Base-by-base conservation (phyloP, 2,329 filamentous ascomycete species). In the Alternaria brassicae region DNA sequence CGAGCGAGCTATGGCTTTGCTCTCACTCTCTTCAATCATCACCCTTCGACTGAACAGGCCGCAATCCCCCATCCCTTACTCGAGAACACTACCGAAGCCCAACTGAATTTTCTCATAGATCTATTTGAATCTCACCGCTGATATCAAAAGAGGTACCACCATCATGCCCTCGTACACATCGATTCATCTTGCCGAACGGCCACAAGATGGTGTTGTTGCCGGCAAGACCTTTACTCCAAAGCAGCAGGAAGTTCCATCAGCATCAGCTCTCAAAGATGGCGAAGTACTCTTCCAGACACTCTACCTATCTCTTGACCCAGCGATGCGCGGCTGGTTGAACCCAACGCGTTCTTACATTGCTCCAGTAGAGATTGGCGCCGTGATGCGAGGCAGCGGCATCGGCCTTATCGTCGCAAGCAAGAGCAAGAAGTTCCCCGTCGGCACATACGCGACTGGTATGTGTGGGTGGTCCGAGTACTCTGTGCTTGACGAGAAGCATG, bases 321-420 rank as follows among this genome's bases (percentile, higher is more conserved):
- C 89, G n/a, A 91, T 91, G 89, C 85, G 90, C 68, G 86, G 86
- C 58, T 91, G 88, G 88, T 77, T 92, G 19, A 89, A 85, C 44
- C 57, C 67, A 15, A 70, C 79, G 36, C 80, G 85, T 28, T 86
- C 89, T 1, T 92, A 92, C 76, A 73, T 91, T 2, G 87, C 89
- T 0, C 88, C 90, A 7, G 88, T 92, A 27, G 79, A 87, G 63
- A 85, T 90, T 60, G 88, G 87, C 67, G 87, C 86, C 58, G 81
- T 85, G 32, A 92, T 92, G 90, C 88, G 89, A 67, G 88, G 88
- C 36, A 74, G 76, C 21, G 83, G 82, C 60, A 84, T 90, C 59
- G 84, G 83, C 53, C 84, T 88, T 40, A 84, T 92, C 34, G 71
- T 86, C n/a, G 87, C 84, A 7, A 87, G 84, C 66, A 88, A 85